Conservation (phyloP, 2,329 filamentous ascomycete species). For the Pseudocercospora cruenta region DNA sequence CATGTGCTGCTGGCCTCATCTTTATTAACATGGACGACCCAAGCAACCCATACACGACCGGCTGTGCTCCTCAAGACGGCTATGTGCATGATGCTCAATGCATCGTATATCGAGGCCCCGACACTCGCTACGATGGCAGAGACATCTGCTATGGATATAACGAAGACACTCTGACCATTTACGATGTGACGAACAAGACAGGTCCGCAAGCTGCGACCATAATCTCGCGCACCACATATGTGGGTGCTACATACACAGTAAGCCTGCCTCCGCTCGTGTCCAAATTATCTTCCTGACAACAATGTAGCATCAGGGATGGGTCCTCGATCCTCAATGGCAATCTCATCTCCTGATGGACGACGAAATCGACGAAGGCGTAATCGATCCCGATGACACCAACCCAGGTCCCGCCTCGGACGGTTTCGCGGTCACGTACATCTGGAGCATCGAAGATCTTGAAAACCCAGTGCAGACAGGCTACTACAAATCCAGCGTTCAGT, state of each 20-base stretch:
- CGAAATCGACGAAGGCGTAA: conserved; percentile 54
- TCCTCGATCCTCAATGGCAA: conserved; percentile 47
- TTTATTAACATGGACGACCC: conserved; percentile 59
- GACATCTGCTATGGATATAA: conserved; percentile 60
- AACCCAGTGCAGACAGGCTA: conserved; percentile 47
- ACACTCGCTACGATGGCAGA: conserved; percentile 47
- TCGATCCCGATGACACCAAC: conserved; percentile 13
- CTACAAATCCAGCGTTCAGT: conserved; percentile 41
- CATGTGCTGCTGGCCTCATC: conserved; percentile 55
- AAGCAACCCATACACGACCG: conserved; percentile 54
- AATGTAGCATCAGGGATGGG: conserved; percentile 54
- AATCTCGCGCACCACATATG: conserved; percentile 54
- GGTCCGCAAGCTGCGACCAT: conserved; percentile 37
- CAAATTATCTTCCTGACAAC: neutral
- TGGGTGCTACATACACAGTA: conserved; percentile 53
- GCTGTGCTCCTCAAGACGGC: conserved; percentile 56
- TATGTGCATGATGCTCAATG: conserved; percentile 62
- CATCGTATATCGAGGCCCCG: conserved; percentile 55
- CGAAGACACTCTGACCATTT: conserved; percentile 51
- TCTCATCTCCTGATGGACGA: conserved; percentile 57
- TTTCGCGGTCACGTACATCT: conserved; percentile 51
- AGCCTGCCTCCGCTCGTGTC: neutral
- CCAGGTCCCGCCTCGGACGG: conserved; percentile 21
- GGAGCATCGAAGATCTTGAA: conserved; percentile 52
- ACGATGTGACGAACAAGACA: conserved; percentile 53